Evolutionary conservation across 1,284 basidiomycete genomes (phyloP), one percentile per base, ranked within the genome.

Genomic region (Stygiomarasmius scandens): DNA sequence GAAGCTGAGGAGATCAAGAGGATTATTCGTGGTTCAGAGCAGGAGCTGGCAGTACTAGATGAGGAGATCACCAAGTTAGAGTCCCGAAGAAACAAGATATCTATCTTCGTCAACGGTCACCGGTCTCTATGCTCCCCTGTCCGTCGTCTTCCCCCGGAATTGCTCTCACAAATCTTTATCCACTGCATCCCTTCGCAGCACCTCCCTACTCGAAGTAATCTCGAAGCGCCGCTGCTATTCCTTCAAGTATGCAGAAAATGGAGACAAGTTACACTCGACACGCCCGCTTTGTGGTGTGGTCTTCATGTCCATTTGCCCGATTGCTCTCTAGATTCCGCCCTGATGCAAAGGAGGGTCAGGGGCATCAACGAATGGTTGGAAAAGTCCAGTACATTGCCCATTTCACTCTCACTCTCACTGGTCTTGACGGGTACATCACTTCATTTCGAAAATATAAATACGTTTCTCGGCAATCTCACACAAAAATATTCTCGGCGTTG

Each of bases 131-230:
- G 54, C 11, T 58, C 57, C 11, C 54, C 57, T 6, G 12, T 56
- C 32, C 54, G 57, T 29, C 47, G 46, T 6, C 49, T 61, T n/a
- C 44, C 51, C 41, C 38, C 56, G 8, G 60, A 59, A 34, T 46
- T 58, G 2, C 47, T 61, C 5, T 32, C 46, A 29, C 54, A 61
- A 24, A 61, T 61, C 44, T 61, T 61, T 23, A 19, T 54, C 22
- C 41, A 34, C 12, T 61, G 60, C 52, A 54, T 61, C 23, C 60
- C 57, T 16, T 43, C 29, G 5, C 20, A 50, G 12, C 16, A 32
- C 2, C 56, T 56, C 48, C 44, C 57, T 4, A 55, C 54, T 6
- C 49, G 57, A 27, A 51, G 46, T 25, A 9, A 34, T 14, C n/a
- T 25, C 19, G 45, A 61, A 41, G 57, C 60, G 1, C 60, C 60